Conservation (phyloP, 306 rosid genomes). For the Fragaria nilgerrensis region DNA sequence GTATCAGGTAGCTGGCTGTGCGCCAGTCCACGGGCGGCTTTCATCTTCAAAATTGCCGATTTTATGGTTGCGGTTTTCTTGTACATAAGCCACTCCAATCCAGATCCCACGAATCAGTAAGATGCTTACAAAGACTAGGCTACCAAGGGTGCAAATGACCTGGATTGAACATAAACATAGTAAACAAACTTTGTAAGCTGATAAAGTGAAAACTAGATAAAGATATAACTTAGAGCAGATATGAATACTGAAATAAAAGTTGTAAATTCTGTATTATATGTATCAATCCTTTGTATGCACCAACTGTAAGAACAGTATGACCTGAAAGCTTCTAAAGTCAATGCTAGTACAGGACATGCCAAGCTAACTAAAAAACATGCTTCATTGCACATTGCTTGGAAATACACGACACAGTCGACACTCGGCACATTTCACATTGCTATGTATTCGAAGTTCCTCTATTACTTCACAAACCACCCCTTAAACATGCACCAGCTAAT, state of each 20-base stretch:
- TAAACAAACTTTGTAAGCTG: neutral
- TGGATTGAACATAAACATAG: constrained; percentile 24
- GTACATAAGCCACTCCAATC: constrained; percentile 58
- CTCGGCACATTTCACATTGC: neutral
- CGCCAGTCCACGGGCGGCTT: constrained; percentile 47
- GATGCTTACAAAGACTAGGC: constrained; percentile 70
- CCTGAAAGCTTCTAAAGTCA: neutral
- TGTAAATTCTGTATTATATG: neutral
- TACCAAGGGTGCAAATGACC: constrained; percentile 78
- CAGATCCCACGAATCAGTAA: constrained; percentile 72
- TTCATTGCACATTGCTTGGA: neutral
- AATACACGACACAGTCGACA: neutral
- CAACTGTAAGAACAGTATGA: neutral
- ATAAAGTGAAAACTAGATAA: neutral
- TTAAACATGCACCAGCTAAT: neutral
- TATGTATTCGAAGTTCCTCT: neutral
- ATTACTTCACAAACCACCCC: neutral
- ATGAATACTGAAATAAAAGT: neutral
- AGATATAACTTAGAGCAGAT: neutral
- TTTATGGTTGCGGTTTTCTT: constrained; percentile 44
- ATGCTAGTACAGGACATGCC: neutral
- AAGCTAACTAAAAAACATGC: neutral
- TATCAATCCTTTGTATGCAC: neutral
- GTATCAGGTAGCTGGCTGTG: constrained; percentile 51
- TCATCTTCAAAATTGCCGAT: constrained; percentile 39